Evolutionary conservation across 306 rosid species (phyloP).

Genomic region (Vachellia collinsii): DNA sequence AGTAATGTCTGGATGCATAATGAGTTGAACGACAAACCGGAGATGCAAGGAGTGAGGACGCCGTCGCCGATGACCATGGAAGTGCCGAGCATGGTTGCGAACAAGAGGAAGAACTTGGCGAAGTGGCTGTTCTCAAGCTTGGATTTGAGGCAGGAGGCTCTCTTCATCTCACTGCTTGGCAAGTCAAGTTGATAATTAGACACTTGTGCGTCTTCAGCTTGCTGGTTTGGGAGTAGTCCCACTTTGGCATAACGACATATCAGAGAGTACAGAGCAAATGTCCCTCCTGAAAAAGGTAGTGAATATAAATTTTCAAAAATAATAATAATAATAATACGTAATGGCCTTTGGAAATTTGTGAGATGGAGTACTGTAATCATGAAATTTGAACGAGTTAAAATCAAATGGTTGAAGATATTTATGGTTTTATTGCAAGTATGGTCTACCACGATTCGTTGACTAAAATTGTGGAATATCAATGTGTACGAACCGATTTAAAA

Average conservation of each 20-base stretch:
- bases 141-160: slow-evolving; percentile 56
- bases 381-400: too few relatives aligned
- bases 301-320: too few relatives aligned
- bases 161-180: slow-evolving; percentile 39
- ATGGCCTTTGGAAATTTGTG: too few relatives aligned
- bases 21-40: slow-evolving; percentile 41
- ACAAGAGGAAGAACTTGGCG: slow-evolving; percentile 50
- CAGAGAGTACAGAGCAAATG: slow-evolving; percentile 73
- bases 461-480: too few relatives aligned
- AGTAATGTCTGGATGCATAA: too few relatives aligned
- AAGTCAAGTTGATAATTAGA: slow-evolving; percentile 55
- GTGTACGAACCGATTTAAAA: too few relatives aligned
- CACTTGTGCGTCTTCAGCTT: slow-evolving; percentile 58
- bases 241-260: slow-evolving; percentile 66
- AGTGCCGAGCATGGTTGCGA: slow-evolving; percentile 72
- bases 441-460: too few relatives aligned
- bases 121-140: slow-evolving; percentile 47
- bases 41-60: slow-evolving; percentile 74
- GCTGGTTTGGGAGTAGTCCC: slow-evolving; percentile 62
- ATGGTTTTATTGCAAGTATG: too few relatives aligned
- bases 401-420: too few relatives aligned
- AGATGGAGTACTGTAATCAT: too few relatives aligned
- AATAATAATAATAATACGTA: too few relatives aligned
- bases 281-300: slow-evolving; percentile 51
- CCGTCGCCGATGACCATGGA: slow-evolving; percentile 90